A percentile compares a stretch with the other conserved stretches of the same genome.
phyloP scores from a whole-genome alignment of 2,329 filamentous ascomycete species.

The Neophaeococcomyces mojaviensis region DNA sequence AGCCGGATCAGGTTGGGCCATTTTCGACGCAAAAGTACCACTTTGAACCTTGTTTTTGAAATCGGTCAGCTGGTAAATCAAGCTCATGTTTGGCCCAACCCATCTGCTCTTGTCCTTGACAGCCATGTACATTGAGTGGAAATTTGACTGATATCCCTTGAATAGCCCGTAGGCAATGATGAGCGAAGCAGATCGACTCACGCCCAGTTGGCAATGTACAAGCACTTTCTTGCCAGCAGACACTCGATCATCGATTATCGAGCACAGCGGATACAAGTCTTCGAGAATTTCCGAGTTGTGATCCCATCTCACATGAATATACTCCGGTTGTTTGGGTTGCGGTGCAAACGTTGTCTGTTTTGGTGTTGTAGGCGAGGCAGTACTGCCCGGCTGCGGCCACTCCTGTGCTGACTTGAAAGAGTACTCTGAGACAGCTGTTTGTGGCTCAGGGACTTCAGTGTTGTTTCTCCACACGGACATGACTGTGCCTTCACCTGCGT shows the following conservation, averaged over 20 bases:
- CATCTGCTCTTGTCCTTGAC: slow-evolving; percentile 59
- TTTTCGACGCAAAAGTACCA: slow-evolving; percentile 23
- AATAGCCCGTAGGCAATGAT: slow-evolving; percentile 60
- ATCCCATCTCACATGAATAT: slow-evolving; percentile 59
- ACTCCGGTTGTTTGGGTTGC: slow-evolving; percentile 42
- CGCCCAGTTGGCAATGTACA: slow-evolving; percentile 58
- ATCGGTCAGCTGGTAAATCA: slow-evolving; percentile 61
- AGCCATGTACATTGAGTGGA: slow-evolving; percentile 57
- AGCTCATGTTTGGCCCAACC: slow-evolving; percentile 62
- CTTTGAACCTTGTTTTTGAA: slow-evolving; percentile 42
- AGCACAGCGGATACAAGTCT: slow-evolving; percentile 52
- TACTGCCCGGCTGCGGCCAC: slow-evolving; percentile 28
- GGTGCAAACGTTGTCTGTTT: slow-evolving; percentile 11
- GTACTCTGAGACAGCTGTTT: slow-evolving; percentile 37
- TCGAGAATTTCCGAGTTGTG: slow-evolving; percentile 62
- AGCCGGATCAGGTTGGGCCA: slow-evolving; percentile 10
- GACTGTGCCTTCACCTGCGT: slow-evolving; percentile 29
- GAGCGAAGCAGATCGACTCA: slow-evolving; percentile 58
- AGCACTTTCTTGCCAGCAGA: slow-evolving; percentile 52
- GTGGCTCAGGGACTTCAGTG: slow-evolving; percentile 32
- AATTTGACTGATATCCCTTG: slow-evolving; percentile 54
- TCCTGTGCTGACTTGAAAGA: slow-evolving; percentile 46
- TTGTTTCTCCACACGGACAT: slow-evolving; percentile 45
- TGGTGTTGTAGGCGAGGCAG: slow-evolving; percentile 16
- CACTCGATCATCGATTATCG: slow-evolving; percentile 54